Percentiles rank a stretch among this genome's conserved stretches.
Evolutionary conservation across 2,329 filamentous ascomycete genomes (phyloP).

Genomic region (Calonectria hongkongensis): DNA sequence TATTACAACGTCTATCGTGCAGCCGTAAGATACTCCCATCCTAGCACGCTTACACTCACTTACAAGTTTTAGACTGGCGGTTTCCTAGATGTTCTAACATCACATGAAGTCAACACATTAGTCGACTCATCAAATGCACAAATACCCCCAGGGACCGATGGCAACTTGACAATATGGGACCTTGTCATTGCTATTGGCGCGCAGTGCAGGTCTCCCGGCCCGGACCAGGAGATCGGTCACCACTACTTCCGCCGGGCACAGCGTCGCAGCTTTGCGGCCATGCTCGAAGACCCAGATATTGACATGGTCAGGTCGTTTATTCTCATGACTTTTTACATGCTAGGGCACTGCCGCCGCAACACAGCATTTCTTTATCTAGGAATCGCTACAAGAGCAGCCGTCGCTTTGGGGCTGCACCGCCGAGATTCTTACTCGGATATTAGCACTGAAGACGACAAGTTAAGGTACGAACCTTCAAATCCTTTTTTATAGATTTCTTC

Average conservation of each 20-base stretch:
- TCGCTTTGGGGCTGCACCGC: constrained; percentile 73
- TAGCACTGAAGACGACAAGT: constrained; percentile 42
- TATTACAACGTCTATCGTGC: constrained; percentile 43
- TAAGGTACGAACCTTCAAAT: constrained; percentile 41
- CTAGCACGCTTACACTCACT: neutral
- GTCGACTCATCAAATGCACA: constrained; percentile 44
- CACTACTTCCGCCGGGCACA: constrained; percentile 67
- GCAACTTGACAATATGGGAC: constrained; percentile 38
- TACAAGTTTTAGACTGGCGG: constrained; percentile 56
- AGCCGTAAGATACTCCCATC: constrained; percentile 40
- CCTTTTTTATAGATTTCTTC: neutral
- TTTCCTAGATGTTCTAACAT: constrained; percentile 58
- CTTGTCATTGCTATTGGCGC: constrained; percentile 53
- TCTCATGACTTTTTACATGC: constrained; percentile 84
- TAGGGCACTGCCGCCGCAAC: constrained; percentile 77
- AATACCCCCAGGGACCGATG: neutral
- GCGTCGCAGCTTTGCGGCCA: constrained; percentile 46
- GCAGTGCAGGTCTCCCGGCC: constrained; percentile 48
- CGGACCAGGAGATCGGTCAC: constrained; percentile 51
- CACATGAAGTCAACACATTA: constrained; percentile 54
- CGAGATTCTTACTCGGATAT: constrained; percentile 49
- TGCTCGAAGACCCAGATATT: constrained; percentile 53
- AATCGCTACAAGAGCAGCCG: constrained; percentile 74
- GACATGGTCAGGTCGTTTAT: constrained; percentile 53
- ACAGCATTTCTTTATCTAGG: constrained; percentile 79